phyloP scores from a whole-genome alignment of 139 green algal genomes.

The Gonium pectorale region DNA sequence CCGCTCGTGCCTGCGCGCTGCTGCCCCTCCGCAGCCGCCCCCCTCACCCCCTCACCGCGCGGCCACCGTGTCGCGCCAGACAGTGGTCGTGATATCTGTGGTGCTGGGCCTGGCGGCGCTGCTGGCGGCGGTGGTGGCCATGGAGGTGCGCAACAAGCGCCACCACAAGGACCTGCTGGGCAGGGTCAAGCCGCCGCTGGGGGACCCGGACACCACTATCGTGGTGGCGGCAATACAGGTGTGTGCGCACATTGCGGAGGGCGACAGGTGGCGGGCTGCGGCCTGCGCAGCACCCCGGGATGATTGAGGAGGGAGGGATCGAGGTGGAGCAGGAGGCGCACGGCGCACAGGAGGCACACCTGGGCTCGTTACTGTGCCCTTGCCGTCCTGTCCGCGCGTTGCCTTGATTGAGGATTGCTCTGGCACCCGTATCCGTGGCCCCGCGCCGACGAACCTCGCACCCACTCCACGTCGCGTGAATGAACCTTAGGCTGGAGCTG shows the following conservation, averaged over 20 bases:
- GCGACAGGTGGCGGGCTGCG: too few species aligned
- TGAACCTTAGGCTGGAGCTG: too few species aligned
- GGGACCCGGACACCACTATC: conserved; percentile 43
- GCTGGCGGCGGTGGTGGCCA: not conserved
- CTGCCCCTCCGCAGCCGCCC: not conserved
- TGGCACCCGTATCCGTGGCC: too few species aligned
- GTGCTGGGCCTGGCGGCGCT: not conserved
- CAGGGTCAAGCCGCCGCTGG: conserved; percentile 29
- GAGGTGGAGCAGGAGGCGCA: too few species aligned
- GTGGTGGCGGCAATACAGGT: conserved; percentile 36
- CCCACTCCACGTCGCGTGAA: too few species aligned
- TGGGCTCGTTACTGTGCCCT: too few species aligned
- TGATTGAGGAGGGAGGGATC: too few species aligned
- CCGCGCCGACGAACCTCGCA: too few species aligned
- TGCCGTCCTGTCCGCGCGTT: too few species aligned
- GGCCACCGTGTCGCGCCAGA: not conserved
- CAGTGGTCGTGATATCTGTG: conserved; percentile 16
- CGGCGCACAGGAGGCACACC: too few species aligned
- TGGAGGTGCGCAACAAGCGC: conserved; percentile 48
- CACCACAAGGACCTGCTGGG: conserved; percentile 37
- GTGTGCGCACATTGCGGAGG: not conserved
- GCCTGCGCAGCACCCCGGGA: too few species aligned
- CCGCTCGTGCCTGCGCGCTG: not conserved
- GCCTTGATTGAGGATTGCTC: too few species aligned
- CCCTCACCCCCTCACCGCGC: not conserved